phyloP scores from a whole-genome alignment of 345 rosid genomes.

The Dimocarpus longan region DNA sequence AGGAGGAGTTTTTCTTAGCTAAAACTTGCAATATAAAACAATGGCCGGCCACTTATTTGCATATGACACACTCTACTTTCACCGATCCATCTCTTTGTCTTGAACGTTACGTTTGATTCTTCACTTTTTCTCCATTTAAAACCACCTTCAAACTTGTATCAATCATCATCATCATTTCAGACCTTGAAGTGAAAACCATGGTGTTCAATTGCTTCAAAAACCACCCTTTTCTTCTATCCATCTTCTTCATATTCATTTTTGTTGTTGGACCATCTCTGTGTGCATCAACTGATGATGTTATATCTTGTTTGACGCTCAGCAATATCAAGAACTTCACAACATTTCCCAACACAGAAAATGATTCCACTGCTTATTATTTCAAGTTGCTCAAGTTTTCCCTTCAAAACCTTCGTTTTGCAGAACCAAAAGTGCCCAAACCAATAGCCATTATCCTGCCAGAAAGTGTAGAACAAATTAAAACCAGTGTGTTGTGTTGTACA shows the following conservation, averaged over 20 bases:
- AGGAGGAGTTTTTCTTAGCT: neutral
- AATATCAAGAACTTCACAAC: conserved; percentile 48
- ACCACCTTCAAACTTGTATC: conserved; percentile 1
- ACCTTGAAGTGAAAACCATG: neutral
- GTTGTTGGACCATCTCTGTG: conserved; percentile 1
- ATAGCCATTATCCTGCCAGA: conserved; percentile 41
- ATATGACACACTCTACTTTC: neutral
- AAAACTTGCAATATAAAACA: conserved; percentile 7
- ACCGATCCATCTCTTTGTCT: conserved; percentile 35
- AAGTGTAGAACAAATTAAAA: conserved; percentile 33
- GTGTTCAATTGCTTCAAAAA: neutral
- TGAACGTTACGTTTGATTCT: conserved; percentile 30
- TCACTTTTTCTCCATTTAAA: conserved; percentile 14
- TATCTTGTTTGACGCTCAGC: conserved; percentile 40
- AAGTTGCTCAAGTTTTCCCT: conserved; percentile 47
- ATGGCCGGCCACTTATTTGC: conserved; percentile 41
- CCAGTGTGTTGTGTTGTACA: conserved; percentile 38
- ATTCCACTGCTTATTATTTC: conserved; percentile 35
- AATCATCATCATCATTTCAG: neutral
- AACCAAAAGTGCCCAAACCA: conserved; percentile 46
- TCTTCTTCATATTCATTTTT: neutral
- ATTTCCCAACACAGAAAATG: conserved; percentile 27
- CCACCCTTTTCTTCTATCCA: neutral
- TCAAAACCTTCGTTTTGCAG: conserved; percentile 47
- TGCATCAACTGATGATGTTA: conserved; percentile 24